Conservation (phyloP, 164 flowering plant species). For the Berberis vulgaris region DNA sequence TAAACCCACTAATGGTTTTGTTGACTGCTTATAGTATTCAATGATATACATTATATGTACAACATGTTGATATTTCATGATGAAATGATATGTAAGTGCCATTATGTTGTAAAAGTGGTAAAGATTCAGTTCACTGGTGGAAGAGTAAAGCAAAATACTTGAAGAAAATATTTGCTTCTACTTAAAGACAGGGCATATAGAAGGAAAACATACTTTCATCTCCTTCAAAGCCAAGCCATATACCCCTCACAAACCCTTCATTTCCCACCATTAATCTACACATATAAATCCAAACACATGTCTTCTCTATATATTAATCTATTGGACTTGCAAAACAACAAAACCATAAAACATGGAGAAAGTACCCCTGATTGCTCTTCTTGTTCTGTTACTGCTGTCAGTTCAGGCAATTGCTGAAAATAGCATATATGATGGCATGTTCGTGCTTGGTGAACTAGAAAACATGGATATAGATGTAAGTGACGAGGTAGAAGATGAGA, state of each 20-base stretch:
- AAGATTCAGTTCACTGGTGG: constrained; percentile 22
- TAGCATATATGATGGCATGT: constrained; percentile 11
- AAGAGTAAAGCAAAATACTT: constrained; percentile 60
- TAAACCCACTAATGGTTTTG: no score
- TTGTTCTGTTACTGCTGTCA: constrained; percentile 29
- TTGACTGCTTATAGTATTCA: no score
- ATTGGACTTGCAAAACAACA: constrained; percentile 12
- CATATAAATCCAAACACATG: constrained; percentile 41
- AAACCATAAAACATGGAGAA: constrained; percentile 35
- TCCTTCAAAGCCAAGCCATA: constrained; percentile 76
- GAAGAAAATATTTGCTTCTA: constrained; percentile 32
- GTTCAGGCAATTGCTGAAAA: constrained; percentile 29
- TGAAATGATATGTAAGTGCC: no score
- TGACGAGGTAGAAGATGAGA: constrained; percentile 24
- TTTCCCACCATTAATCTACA: constrained; percentile 33
- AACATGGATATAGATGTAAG: constrained; percentile 24
- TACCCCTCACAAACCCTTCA: constrained; percentile 22
- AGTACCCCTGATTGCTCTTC: constrained; percentile 29
- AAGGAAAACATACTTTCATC: constrained; percentile 34
- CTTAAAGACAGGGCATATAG: constrained; percentile 57
- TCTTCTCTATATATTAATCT: constrained; percentile 29
- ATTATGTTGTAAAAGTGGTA: constrained; percentile 4
- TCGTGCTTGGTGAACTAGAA: constrained; percentile 31
- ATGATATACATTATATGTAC: no score
- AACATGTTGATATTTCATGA: no score